Conservation (phyloP, 2,329 filamentous ascomycete species). For the Trichoderma sp. region DNA sequence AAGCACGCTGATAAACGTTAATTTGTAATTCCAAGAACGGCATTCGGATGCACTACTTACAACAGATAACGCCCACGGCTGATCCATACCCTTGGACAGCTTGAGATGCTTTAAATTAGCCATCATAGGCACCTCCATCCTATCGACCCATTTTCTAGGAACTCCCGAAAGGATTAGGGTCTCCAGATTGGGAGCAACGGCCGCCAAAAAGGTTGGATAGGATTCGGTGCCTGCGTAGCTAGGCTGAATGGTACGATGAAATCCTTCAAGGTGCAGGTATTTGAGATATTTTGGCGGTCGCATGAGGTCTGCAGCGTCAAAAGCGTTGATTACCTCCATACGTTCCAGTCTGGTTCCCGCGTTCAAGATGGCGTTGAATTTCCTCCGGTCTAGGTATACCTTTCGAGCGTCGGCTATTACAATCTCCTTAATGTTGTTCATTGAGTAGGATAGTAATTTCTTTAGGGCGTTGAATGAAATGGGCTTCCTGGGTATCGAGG, state of each 20-base stretch:
- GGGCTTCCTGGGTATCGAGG: constrained; percentile 23
- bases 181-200: constrained; percentile 26
- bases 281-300: background rate
- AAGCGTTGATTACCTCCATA: constrained; percentile 16
- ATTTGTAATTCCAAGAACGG: constrained; percentile 27
- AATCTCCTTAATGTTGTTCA: constrained; percentile 26
- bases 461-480: constrained; percentile 27
- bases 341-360: constrained; percentile 23
- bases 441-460: constrained; percentile 33
- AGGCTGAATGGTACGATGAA: constrained; percentile 10
- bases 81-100: background rate
- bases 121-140: constrained; percentile 23
- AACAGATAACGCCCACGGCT: background rate
- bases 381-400: constrained; percentile 9
- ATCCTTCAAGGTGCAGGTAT: constrained; percentile 25
- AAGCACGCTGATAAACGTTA: background rate
- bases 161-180: constrained; percentile 26
- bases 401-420: constrained; percentile 10
- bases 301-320: constrained; percentile 23
- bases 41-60: constrained; percentile 30
- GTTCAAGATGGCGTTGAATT: constrained; percentile 19
- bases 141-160: constrained; percentile 22
- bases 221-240: background rate
- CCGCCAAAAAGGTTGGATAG: constrained; percentile 20
- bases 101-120: constrained; percentile 30